Conservation (phyloP, 1,284 basidiomycete species). For the Spongiforma sp. region DNA sequence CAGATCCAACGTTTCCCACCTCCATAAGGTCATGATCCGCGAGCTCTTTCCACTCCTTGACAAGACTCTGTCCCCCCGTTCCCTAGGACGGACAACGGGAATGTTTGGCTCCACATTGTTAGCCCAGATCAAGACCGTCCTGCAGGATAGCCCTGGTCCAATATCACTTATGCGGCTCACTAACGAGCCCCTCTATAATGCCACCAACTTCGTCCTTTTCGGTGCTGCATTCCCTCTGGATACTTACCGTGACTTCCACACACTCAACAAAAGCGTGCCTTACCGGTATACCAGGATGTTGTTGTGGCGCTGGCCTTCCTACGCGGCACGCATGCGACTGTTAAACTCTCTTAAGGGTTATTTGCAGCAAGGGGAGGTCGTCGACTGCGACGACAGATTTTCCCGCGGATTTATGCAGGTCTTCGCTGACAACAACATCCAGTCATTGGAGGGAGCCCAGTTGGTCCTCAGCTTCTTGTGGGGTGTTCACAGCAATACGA, state of each 20-base stretch:
- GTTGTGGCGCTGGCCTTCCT: conserved; percentile 22
- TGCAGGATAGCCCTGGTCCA: neutral
- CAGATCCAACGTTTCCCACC: conserved; percentile 4
- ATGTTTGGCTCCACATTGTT: conserved; percentile 18
- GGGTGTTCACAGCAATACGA: conserved; percentile 29
- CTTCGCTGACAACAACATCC: conserved; percentile 25
- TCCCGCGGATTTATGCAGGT: conserved; percentile 16
- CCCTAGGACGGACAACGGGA: conserved; percentile 16
- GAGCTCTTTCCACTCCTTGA: conserved; percentile 28
- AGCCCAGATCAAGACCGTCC: conserved; percentile 12
- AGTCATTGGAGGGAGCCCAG: conserved; percentile 22
- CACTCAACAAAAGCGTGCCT: conserved; percentile 24
- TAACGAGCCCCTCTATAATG: conserved; percentile 22
- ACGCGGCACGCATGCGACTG: conserved; percentile 20
- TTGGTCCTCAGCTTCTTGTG: conserved; percentile 32
- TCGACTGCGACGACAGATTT: conserved; percentile 13
- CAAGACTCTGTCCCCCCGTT: conserved; percentile 22
- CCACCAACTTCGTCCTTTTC: conserved; percentile 24
- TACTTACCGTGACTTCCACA: conserved; percentile 29
- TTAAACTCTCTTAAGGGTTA: conserved; percentile 14
- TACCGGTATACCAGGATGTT: conserved; percentile 24
- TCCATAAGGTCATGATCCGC: conserved; percentile 23
- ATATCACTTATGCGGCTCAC: conserved; percentile 22
- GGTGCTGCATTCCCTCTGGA: conserved; percentile 20
- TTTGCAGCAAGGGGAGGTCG: conserved; percentile 14